Percentiles rank a stretch among this genome's conserved stretches.
phyloP scores from a whole-genome alignment of 805 yeast species.

The Candida ovalis region DNA sequence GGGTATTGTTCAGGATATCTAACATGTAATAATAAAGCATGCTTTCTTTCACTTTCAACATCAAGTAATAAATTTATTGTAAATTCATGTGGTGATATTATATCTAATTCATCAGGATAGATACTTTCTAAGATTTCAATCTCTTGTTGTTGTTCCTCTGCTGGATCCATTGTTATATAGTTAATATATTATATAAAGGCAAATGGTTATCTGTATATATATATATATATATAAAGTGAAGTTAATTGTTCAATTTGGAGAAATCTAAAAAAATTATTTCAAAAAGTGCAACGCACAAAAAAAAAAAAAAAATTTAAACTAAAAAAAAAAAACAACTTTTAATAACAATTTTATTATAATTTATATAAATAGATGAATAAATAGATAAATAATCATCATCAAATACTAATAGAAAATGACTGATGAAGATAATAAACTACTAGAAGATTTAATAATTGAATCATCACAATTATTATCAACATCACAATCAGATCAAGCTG shows the following conservation, averaged over 20 bases:
- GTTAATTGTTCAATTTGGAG: background rate
- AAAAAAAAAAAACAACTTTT: background rate
- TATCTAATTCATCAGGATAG: constrained; percentile 84
- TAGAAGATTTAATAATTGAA: constrained; percentile 21
- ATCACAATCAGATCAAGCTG: constrained; percentile 52
- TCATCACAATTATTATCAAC: constrained; percentile 44
- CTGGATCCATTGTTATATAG: constrained; percentile 53
- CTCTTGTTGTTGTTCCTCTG: constrained; percentile 86
- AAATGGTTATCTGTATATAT: background rate
- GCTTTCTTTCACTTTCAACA: constrained; percentile 57
- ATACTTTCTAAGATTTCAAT: constrained; percentile 85
- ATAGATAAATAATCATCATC: background rate
- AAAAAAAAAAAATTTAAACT: background rate
- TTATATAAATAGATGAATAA: too few relatives aligned
- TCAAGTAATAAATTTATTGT: constrained; percentile 63
- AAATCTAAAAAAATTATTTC: background rate
- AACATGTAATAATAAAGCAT: constrained; percentile 55
- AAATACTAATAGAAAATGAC: background rate
- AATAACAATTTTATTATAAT: too few relatives aligned
- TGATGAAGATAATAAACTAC: constrained; percentile 1
- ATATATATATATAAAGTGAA: background rate
- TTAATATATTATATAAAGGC: background rate
- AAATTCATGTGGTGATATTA: constrained; percentile 45
- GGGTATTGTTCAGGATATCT: constrained; percentile 79
- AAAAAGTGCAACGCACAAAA: background rate